phyloP scores from a whole-genome alignment of 306 rosid genomes.

The Medicago ruthenica region DNA sequence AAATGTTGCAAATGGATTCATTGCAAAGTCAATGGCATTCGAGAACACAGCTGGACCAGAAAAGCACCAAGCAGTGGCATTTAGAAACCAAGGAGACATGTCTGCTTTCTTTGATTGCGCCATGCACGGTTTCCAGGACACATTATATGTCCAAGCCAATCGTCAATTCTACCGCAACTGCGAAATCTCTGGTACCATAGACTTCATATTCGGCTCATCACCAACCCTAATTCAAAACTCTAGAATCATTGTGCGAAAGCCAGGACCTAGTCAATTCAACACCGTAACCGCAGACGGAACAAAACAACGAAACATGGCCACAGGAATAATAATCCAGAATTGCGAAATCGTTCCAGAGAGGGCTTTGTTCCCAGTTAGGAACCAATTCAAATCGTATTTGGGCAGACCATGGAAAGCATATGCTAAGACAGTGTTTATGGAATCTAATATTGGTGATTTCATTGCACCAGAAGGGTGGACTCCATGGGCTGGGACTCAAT shows the following conservation, averaged over 20 bases:
- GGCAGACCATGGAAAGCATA: constrained; percentile 80
- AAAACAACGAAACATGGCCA: constrained; percentile 15
- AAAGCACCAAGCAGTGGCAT: constrained; percentile 82
- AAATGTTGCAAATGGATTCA: constrained; percentile 55
- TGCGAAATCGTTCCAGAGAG: constrained; percentile 64
- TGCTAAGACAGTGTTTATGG: constrained; percentile 66
- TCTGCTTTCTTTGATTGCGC: constrained; percentile 63
- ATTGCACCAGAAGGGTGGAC: constrained; percentile 54
- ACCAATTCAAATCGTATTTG: constrained; percentile 51
- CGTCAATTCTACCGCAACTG: constrained; percentile 85
- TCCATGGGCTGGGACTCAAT: constrained; percentile 53
- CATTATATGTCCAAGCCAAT: constrained; percentile 58
- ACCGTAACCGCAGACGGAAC: constrained; percentile 74
- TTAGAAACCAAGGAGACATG: constrained; percentile 64
- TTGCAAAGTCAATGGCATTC: constrained; percentile 67
- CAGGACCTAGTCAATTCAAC: constrained; percentile 55
- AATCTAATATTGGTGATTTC: constrained; percentile 58
- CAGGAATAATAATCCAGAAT: constrained; percentile 69
- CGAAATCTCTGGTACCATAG: constrained; percentile 74
- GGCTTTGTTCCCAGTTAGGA: constrained; percentile 43
- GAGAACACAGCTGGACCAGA: constrained; percentile 67
- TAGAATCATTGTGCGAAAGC: constrained; percentile 54
- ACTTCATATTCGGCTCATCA: constrained; percentile 72
- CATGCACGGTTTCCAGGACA: constrained; percentile 71
- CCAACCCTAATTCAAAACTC: constrained; percentile 64